Conservation (phyloP, 257 asterid genomes). For the Pogostemon cablin region DNA sequence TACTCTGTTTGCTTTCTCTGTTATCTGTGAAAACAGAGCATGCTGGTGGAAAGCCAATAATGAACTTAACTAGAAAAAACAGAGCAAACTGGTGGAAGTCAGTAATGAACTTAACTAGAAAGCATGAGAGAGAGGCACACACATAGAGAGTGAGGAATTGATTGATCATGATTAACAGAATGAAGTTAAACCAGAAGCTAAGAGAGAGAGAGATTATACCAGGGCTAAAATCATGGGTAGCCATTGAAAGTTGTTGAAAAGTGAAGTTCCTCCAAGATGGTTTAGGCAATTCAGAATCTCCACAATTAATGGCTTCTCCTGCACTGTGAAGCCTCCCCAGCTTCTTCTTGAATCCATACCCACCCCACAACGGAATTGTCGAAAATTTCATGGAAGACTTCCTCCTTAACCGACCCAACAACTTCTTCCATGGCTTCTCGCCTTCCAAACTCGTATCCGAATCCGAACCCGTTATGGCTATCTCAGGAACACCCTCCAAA, state of each 20-base stretch:
- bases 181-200: too few species aligned
- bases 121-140: not conserved
- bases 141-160: not conserved
- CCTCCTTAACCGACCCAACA: constrained; percentile 59
- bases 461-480: constrained; percentile 46
- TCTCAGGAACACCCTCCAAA: constrained; percentile 72
- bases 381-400: constrained; percentile 53
- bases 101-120: not conserved
- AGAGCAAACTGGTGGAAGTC: not conserved
- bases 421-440: constrained; percentile 57
- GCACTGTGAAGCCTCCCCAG: constrained; percentile 60
- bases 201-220: constrained; percentile 41
- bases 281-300: constrained; percentile 55
- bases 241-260: constrained; percentile 54
- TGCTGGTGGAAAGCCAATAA: not conserved
- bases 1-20: too few species aligned
- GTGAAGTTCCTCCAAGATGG: constrained; percentile 86
- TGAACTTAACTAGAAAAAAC: not conserved
- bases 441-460: constrained; percentile 43
- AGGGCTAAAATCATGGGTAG: constrained; percentile 64
- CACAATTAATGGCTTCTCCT: constrained; percentile 57
- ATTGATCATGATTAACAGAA: not conserved
- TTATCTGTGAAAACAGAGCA: too few species aligned
- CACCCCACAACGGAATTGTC: constrained; percentile 46
- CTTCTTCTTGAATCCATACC: constrained; percentile 47